phyloP scores from a whole-genome alignment of 345 rosid species.

The Citrus medica region DNA sequence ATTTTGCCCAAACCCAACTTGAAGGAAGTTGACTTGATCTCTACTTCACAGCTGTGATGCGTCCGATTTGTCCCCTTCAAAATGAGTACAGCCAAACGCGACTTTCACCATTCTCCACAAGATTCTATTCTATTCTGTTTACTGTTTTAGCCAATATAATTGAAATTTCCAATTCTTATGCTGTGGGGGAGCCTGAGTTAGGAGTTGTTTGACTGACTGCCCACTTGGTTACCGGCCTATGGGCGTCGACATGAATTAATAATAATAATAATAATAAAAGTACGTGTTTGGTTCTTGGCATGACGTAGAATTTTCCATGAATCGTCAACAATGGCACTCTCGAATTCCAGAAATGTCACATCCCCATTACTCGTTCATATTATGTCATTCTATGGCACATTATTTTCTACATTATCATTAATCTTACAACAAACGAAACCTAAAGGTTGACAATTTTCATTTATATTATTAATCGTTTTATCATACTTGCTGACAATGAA shows the following conservation, averaged over 20 bases:
- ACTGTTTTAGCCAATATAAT: neutral
- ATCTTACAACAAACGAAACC: too few species aligned
- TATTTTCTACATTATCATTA: too few species aligned
- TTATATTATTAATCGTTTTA: too few species aligned
- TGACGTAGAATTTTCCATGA: too few species aligned
- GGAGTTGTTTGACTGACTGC: neutral
- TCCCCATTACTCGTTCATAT: neutral
- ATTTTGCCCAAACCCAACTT: neutral
- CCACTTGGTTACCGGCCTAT: neutral
- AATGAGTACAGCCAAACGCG: neutral
- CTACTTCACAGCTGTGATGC: neutral
- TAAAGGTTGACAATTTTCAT: too few species aligned
- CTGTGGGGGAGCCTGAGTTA: neutral
- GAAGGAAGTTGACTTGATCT: neutral
- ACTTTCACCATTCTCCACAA: neutral
- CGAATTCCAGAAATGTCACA: neutral
- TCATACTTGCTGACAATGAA: neutral
- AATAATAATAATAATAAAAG: too few species aligned
- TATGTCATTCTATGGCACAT: too few species aligned
- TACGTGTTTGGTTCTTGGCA: too few species aligned
- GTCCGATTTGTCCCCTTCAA: too few species aligned
- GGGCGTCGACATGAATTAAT: neutral
- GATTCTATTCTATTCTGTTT: too few species aligned
- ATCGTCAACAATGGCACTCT: neutral
- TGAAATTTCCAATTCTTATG: neutral